These are phyloP conservation scores for Aphanoascus verrucosus DNA, from an alignment of 2,329 filamentous ascomycete species.

Conservation along the genomic window DNA sequence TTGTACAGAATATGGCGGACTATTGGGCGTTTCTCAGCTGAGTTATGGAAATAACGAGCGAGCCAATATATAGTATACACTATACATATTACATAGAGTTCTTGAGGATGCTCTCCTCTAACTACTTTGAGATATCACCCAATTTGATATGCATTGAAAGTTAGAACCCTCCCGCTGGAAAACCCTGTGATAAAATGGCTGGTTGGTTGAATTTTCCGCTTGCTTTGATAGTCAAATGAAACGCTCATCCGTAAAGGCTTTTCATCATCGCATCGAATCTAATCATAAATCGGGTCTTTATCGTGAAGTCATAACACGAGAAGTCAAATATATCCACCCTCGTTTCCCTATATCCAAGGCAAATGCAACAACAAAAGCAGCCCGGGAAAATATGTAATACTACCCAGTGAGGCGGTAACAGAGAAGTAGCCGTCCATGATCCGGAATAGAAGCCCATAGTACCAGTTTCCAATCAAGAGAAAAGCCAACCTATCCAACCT, in stretches of 20 bases:
- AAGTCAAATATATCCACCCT: background rate
- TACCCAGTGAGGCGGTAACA: background rate
- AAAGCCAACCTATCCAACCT: background rate
- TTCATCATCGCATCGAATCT: background rate
- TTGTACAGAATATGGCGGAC: too few relatives aligned
- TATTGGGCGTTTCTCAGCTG: too few relatives aligned
- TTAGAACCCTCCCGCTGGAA: too few relatives aligned
- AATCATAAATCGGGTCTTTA: background rate
- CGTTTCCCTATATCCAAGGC: background rate
- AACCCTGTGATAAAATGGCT: too few relatives aligned
- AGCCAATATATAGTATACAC: too few relatives aligned
- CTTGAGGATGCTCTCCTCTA: too few relatives aligned
- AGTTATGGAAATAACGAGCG: too few relatives aligned
- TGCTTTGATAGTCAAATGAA: too few relatives aligned
- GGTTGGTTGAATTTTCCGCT: too few relatives aligned
- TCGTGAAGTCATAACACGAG: background rate
- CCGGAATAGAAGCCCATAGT: background rate
- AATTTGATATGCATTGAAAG: too few relatives aligned
- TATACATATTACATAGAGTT: too few relatives aligned
- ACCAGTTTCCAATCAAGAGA: background rate
- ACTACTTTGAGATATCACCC: too few relatives aligned
- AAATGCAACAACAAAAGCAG: background rate
- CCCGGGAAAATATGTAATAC: background rate
- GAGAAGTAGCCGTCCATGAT: background rate
- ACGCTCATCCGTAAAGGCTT: background rate